Evolutionary conservation across 2,329 filamentous ascomycete genomes (phyloP).

Genomic region (Chaetoscypha palmicola): DNA sequence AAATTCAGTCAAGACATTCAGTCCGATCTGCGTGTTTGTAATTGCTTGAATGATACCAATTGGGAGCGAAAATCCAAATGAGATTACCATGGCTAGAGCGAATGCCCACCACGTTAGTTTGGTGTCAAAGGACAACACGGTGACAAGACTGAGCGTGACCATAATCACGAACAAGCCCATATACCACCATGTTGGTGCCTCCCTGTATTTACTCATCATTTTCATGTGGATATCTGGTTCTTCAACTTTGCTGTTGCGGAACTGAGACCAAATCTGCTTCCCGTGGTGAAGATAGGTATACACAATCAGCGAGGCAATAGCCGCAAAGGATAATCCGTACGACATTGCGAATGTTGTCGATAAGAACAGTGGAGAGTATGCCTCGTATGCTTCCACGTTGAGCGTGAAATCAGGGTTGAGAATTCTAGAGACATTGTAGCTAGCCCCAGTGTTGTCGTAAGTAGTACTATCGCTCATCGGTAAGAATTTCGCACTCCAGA

Average conservation of each 20-base stretch:
- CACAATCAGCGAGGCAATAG: slow-evolving; percentile 60
- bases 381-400: slow-evolving; percentile 55
- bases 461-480: slow-evolving; percentile 64
- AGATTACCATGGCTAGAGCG: slow-evolving; percentile 56
- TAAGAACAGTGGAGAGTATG: slow-evolving; percentile 66
- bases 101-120: slow-evolving; percentile 58
- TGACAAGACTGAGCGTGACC: slow-evolving; percentile 21
- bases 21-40: slow-evolving; percentile 62
- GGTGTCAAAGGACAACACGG: slow-evolving; percentile 55
- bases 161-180: slow-evolving; percentile 11
- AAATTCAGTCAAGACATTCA: slow-evolving; percentile 70
- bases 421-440: slow-evolving; percentile 59
- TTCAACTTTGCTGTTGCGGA: slow-evolving; percentile 2
- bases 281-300: slow-evolving; percentile 63
- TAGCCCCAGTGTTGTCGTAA: slow-evolving; percentile 61
- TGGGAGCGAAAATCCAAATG: slow-evolving; percentile 56
- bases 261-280: slow-evolving; percentile 50
- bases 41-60: slow-evolving; percentile 64
- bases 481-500: slow-evolving; percentile 57
- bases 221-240: slow-evolving; percentile 11
- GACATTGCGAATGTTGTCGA: slow-evolving; percentile 65
- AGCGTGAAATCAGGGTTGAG: slow-evolving; percentile 55
- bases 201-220: slow-evolving; percentile 10
- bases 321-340: slow-evolving; percentile 67
- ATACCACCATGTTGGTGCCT: slow-evolving; percentile 11